Conservation (phyloP, 2,329 filamentous ascomycete species). For the Didymella sp. region DNA sequence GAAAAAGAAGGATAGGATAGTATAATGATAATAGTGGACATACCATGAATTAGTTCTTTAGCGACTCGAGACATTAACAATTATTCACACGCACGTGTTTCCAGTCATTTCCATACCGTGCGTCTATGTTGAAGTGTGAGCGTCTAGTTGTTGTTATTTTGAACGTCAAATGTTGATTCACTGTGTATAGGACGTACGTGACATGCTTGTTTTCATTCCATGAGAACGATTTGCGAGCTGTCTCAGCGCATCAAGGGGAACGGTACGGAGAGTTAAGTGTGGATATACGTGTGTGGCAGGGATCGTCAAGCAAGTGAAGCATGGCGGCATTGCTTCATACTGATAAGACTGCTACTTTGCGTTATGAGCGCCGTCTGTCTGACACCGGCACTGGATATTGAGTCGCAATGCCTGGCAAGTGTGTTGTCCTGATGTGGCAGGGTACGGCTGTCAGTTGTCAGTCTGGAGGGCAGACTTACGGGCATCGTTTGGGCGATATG, state of each 20-base stretch:
- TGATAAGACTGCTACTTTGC: not conserved
- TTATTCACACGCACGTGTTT: not conserved
- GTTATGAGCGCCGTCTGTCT: not conserved
- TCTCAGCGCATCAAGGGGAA: no score
- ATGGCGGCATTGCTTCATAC: not conserved
- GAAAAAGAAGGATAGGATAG: not conserved
- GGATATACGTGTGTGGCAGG: no score
- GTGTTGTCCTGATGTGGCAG: not conserved
- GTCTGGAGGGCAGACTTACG: not conserved
- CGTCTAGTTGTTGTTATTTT: no score
- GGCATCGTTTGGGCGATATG: not conserved
- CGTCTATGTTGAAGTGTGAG: not conserved
- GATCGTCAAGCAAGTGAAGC: no score
- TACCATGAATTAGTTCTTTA: not conserved
- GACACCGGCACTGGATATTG: not conserved
- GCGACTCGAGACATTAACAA: not conserved
- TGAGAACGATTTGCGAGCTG: no score
- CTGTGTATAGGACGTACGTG: no score
- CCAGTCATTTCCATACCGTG: not conserved
- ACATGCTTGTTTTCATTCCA: no score
- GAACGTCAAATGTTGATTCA: no score
- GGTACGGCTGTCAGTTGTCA: not conserved
- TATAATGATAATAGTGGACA: not conserved
- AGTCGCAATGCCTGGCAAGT: not conserved
- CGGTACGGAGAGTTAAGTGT: no score